Conservation (phyloP, 2,329 filamentous ascomycete genomes). For the Calonectria montana region DNA sequence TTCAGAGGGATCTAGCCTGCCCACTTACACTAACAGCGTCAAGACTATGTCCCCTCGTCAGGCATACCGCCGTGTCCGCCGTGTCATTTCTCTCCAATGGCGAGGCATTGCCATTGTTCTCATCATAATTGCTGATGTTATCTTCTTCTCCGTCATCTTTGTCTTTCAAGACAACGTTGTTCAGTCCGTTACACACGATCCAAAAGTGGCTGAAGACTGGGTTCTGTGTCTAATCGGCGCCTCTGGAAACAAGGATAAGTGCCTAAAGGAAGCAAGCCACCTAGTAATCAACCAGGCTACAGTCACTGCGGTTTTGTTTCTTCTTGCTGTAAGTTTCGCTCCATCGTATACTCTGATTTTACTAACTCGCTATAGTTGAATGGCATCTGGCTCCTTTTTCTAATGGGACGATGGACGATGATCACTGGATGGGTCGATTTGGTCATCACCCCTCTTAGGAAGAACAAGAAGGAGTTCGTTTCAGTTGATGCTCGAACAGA, state of each 20-base stretch:
- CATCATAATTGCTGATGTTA: slow-evolving; percentile 89
- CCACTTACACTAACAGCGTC: slow-evolving; percentile 77
- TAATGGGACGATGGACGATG: slow-evolving; percentile 88
- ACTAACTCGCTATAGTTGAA: slow-evolving; percentile 68
- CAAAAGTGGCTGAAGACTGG: slow-evolving; percentile 71
- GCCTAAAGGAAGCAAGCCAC: slow-evolving; percentile 67
- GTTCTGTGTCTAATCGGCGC: slow-evolving; percentile 73
- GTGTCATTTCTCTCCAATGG: slow-evolving; percentile 94
- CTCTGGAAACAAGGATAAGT: slow-evolving; percentile 71
- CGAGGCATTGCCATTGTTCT: slow-evolving; percentile 89
- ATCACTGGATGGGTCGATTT: slow-evolving; percentile 84
- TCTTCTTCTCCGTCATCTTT: slow-evolving; percentile 94
- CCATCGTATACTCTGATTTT: not conserved
- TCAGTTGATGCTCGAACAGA: slow-evolving; percentile 81
- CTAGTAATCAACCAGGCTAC: slow-evolving; percentile 81
- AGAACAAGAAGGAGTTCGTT: slow-evolving; percentile 82
- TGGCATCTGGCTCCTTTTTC: slow-evolving; percentile 84
- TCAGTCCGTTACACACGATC: slow-evolving; percentile 66
- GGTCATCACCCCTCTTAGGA: slow-evolving; percentile 59
- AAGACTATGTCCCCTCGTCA: slow-evolving; percentile 84
- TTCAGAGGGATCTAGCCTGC: slow-evolving; percentile 78
- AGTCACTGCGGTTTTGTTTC: slow-evolving; percentile 82
- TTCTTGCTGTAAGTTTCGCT: slow-evolving; percentile 75
- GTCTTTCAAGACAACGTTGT: slow-evolving; percentile 85
- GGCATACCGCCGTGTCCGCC: slow-evolving; percentile 86